These are phyloP conservation scores for Chaetomium fimeti DNA, from an alignment of 495 filamentous ascomycete genomes.

Conservation along the genomic window DNA sequence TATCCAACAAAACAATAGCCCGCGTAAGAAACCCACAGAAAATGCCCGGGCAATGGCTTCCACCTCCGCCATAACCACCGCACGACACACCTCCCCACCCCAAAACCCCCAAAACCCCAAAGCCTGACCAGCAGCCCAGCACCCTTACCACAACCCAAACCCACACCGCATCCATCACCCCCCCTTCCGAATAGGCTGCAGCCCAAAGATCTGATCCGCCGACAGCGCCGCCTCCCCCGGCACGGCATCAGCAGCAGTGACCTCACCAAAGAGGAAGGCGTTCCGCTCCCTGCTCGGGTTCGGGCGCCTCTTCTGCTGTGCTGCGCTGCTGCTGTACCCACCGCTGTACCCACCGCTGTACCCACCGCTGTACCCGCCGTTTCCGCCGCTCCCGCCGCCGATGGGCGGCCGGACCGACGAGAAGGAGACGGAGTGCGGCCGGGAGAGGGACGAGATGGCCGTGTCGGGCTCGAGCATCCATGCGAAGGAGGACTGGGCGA, in stretches of 20 bases:
- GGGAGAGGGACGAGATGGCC: slow-evolving; percentile 21
- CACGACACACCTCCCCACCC: background rate
- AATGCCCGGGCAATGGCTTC: background rate
- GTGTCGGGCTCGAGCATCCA: slow-evolving; percentile 80
- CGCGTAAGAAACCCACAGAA: background rate
- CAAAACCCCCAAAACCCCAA: background rate
- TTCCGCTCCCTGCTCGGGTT: slow-evolving; percentile 52
- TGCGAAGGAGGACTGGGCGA: slow-evolving; percentile 85
- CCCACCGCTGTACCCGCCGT: slow-evolving; percentile 6
- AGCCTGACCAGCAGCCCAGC: background rate
- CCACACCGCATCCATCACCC: slow-evolving; percentile 1
- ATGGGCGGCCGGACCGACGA: slow-evolving; percentile 19
- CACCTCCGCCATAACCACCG: background rate
- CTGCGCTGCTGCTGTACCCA: background rate
- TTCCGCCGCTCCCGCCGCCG: slow-evolving; percentile 8
- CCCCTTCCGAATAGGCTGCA: slow-evolving; percentile 43
- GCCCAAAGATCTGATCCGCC: slow-evolving; percentile 47
- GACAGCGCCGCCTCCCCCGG: slow-evolving; percentile 28
- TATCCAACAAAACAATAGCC: background rate
- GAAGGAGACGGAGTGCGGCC: slow-evolving; percentile 13
- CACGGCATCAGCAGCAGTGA: slow-evolving; percentile 31
- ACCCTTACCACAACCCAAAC: background rate
- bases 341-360: background rate
- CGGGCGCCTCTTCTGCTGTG: slow-evolving; percentile 37
- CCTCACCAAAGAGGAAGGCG: slow-evolving; percentile 58